phyloP scores from a whole-genome alignment of 768 basidiomycete genomes.

The Mrakia gelida region DNA sequence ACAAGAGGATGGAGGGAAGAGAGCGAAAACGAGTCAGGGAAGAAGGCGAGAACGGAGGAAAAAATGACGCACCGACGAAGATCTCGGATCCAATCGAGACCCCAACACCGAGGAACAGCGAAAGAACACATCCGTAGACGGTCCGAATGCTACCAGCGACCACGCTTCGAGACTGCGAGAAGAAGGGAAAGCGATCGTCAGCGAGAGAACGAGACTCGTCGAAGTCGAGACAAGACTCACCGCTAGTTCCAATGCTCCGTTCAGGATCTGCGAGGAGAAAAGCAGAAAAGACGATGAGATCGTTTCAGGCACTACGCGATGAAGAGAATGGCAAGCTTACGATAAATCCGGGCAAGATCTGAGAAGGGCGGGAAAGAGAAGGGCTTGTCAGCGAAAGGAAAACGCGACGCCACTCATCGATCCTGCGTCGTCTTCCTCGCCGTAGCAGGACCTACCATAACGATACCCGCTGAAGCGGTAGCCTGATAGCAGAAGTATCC shows the following conservation, averaged over 20 bases:
- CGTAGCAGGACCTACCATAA: background rate
- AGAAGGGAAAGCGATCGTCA: background rate
- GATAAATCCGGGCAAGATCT: background rate
- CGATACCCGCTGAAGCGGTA: constrained; percentile 26
- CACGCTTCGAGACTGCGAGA: constrained; percentile 12
- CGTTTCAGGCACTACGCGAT: too few species aligned
- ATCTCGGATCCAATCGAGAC: constrained; percentile 26
- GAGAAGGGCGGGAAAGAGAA: background rate
- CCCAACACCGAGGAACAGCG: constrained; percentile 29
- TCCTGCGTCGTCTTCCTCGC: too few species aligned
- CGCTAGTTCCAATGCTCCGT: constrained; percentile 23
- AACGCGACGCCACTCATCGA: background rate
- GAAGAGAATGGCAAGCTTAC: background rate
- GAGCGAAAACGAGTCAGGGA: too few species aligned
- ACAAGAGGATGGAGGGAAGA: background rate
- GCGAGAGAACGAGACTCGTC: background rate
- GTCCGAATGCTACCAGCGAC: constrained; percentile 26
- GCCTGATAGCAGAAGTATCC: constrained; percentile 32
- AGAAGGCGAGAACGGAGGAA: too few species aligned
- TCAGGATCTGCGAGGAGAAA: background rate
- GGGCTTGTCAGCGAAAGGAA: background rate
- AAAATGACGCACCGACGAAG: constrained; percentile 9
- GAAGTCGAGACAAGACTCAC: background rate
- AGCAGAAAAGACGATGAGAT: too few species aligned
- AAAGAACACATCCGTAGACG: constrained; percentile 25